Evolutionary conservation across 768 basidiomycete genomes (phyloP).

Genomic region (Termitomyces sp.): DNA sequence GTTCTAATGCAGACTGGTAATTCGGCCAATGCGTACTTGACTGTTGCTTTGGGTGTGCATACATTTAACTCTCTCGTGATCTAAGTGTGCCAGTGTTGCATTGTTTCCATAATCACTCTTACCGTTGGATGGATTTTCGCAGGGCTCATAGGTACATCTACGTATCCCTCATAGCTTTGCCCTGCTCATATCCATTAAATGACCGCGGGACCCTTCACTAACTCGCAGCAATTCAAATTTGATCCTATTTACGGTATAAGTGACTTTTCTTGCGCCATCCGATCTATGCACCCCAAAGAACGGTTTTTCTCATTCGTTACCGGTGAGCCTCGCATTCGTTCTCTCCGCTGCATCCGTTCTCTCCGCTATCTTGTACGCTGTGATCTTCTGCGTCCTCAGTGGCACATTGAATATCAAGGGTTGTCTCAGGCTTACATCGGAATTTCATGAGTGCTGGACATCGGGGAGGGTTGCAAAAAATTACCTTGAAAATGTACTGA

Average conservation of each 20-base stretch:
- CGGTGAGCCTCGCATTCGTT: constrained; percentile 38
- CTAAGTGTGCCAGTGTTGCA: constrained; percentile 42
- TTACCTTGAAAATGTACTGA: no score
- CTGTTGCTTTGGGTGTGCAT: constrained; percentile 57
- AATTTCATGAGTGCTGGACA: constrained; percentile 41
- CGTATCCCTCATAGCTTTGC: no score
- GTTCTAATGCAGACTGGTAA: constrained; percentile 57
- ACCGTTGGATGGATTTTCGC: constrained; percentile 51
- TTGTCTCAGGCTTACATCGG: constrained; percentile 45
- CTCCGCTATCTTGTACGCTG: constrained; percentile 54
- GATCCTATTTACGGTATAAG: constrained; percentile 47
- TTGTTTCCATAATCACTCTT: constrained; percentile 39
- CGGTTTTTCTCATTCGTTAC: constrained; percentile 56
- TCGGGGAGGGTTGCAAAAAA: constrained; percentile 33
- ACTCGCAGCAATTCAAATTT: constrained; percentile 10
- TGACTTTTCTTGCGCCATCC: constrained; percentile 49
- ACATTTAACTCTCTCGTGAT: constrained; percentile 64
- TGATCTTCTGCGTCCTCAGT: constrained; percentile 52
- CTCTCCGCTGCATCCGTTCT: constrained; percentile 46
- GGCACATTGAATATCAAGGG: constrained; percentile 48
- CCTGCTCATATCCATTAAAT: neutral
- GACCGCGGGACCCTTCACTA: constrained; percentile 33
- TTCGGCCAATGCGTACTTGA: constrained; percentile 60
- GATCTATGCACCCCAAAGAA: constrained; percentile 30
- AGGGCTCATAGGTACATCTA: constrained; percentile 40